Percentiles rank a stretch among this genome's conserved stretches.
These are phyloP conservation scores for Alliaria petiolata DNA, from an alignment of 345 rosid genomes.

Conservation along the genomic window DNA sequence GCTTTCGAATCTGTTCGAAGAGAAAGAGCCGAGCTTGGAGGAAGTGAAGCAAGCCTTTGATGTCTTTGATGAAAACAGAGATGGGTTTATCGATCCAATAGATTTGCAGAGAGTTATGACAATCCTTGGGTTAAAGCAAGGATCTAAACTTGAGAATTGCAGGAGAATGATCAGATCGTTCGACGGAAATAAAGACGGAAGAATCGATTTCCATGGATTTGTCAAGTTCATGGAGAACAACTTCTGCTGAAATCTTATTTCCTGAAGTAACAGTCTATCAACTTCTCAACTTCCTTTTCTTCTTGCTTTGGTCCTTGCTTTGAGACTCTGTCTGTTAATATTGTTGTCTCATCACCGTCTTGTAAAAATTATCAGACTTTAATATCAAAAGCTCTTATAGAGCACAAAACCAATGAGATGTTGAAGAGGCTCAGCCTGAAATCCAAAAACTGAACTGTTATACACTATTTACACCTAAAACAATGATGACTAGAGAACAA, in stretches of 20 bases:
- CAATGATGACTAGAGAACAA: not conserved
- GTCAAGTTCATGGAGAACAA: conserved; percentile 62
- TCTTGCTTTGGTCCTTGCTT: no score
- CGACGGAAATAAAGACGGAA: conserved; percentile 58
- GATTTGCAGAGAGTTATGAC: conserved; percentile 69
- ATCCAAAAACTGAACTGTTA: not conserved
- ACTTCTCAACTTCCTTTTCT: not conserved
- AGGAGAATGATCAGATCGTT: conserved; percentile 55
- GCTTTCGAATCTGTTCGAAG: conserved; percentile 57
- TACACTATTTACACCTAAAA: not conserved
- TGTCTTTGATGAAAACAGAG: conserved; percentile 75
- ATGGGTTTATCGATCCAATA: conserved; percentile 65
- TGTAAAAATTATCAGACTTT: conserved; percentile 4
- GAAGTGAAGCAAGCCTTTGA: conserved; percentile 75
- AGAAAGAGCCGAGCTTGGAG: conserved; percentile 72
- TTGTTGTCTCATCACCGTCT: not conserved
- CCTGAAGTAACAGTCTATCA: no score
- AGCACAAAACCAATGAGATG: no score
- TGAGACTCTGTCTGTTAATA: conserved; percentile 17
- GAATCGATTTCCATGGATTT: conserved; percentile 69
- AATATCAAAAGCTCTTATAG: conserved; percentile 1
- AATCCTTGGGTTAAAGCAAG: conserved; percentile 51
- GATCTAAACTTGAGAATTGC: conserved; percentile 46
- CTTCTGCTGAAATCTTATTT: conserved; percentile 53
- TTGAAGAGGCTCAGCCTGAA: not conserved